A percentile compares a stretch with the other conserved stretches of the same genome.
These are phyloP conservation scores for Asclepias syriaca DNA, from an alignment of 257 asterid genomes.

Conservation along the genomic window DNA sequence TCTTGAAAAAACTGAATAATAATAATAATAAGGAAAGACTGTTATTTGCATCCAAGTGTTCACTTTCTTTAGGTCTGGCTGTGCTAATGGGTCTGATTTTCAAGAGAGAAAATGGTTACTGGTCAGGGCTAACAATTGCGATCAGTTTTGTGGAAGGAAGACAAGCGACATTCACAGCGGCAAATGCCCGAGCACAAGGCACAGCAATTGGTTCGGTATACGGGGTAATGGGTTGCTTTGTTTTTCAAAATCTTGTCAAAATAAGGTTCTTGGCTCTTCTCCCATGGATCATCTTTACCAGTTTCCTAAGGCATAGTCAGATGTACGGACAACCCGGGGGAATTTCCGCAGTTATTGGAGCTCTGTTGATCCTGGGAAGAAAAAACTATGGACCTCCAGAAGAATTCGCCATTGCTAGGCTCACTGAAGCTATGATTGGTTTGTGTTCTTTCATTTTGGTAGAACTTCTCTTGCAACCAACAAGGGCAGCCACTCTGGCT, in stretches of 20 bases:
- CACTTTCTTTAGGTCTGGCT: conserved; percentile 57
- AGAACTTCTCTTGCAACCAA: conserved; percentile 57
- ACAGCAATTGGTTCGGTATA: conserved; percentile 74
- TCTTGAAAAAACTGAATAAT: background rate
- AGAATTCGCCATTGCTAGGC: conserved; percentile 53
- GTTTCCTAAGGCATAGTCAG: conserved; percentile 49
- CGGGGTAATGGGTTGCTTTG: conserved; percentile 55
- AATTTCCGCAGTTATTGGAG: conserved; percentile 58
- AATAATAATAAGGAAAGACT: conserved; percentile 27
- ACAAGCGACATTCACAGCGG: conserved; percentile 53
- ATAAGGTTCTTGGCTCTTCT: conserved; percentile 48
- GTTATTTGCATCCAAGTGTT: conserved; percentile 46
- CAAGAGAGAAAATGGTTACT: conserved; percentile 46
- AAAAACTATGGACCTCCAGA: conserved; percentile 46
- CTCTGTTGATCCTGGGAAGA: conserved; percentile 60
- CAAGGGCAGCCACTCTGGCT: conserved; percentile 55
- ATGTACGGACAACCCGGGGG: conserved; percentile 67
- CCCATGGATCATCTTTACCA: conserved; percentile 61
- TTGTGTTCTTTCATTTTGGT: conserved; percentile 35
- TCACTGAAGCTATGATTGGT: conserved; percentile 54
- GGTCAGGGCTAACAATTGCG: conserved; percentile 78
- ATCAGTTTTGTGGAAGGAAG: conserved; percentile 51
- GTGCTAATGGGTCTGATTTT: conserved; percentile 47
- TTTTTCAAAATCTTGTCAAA: conserved; percentile 32
- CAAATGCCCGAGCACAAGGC: conserved; percentile 73